Conservation (phyloP, 257 asterid species). For the Prunella vulgaris region DNA sequence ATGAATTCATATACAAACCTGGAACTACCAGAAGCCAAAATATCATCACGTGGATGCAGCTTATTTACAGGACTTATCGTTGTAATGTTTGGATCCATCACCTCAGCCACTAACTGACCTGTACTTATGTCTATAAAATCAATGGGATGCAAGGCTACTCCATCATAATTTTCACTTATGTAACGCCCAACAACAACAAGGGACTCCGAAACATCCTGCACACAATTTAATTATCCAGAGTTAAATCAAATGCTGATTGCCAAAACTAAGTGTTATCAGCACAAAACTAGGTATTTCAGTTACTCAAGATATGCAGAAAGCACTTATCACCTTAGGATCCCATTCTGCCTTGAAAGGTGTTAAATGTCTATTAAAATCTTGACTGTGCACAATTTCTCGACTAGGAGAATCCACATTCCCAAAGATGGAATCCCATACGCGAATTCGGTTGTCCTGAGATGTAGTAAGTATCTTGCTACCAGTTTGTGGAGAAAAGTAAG, state of each 20-base stretch:
- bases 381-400: slow-evolving; percentile 95
- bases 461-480: slow-evolving; percentile 97
- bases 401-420: slow-evolving; percentile 85
- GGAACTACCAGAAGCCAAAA: slow-evolving; percentile 94
- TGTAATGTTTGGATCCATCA: slow-evolving; percentile 87
- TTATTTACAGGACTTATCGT: slow-evolving; percentile 94
- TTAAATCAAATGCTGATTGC: not conserved
- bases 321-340: slow-evolving; percentile 76
- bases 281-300: no score
- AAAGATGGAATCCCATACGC: slow-evolving; percentile 93
- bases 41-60: slow-evolving; percentile 89
- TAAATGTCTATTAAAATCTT: slow-evolving; percentile 87
- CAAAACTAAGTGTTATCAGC: not conserved
- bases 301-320: slow-evolving; percentile 13
- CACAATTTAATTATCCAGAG: not conserved
- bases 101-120: slow-evolving; percentile 89
- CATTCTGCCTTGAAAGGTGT: slow-evolving; percentile 94
- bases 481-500: slow-evolving; percentile 82
- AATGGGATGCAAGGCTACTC: slow-evolving; percentile 89
- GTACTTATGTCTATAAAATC: slow-evolving; percentile 79
- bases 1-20: slow-evolving; percentile 41
- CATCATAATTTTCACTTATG: slow-evolving; percentile 88
- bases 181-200: slow-evolving; percentile 90
- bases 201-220: slow-evolving; percentile 87
- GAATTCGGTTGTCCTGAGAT: slow-evolving; percentile 86